Evolutionary conservation across 306 rosid species (phyloP), one percentile per base, ranked within the genome.

Genomic region (Rosa rugosa): DNA sequence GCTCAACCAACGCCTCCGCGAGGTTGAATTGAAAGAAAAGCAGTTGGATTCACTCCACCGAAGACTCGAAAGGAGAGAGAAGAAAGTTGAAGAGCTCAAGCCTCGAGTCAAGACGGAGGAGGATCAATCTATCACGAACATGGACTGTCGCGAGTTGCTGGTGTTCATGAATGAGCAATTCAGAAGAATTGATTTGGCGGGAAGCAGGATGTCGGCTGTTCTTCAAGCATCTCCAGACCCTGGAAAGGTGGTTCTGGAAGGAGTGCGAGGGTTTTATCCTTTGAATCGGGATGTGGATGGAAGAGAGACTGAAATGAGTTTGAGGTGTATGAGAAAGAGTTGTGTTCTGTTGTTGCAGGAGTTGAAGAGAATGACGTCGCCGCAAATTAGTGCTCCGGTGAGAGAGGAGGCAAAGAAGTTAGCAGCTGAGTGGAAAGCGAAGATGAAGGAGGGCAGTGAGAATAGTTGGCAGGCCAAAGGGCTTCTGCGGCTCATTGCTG

Each of bases 371-470:
- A 49, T 70, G n/a, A n/a, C n/a, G 64, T 79, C 93, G 20, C 83
- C 86, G 1, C 65, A 71, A 13, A 84, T 85, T 73, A 47, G 66
- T 23, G 67, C 75, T 75, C 80, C 71, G 66, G 84, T 81, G 72
- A 83, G 77, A 75, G 82, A 69, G 79, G 85, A 81, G 75, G 87
- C 88, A 77, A 44, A 62, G 62, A 78, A 71, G 79, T 71, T 87
- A 62, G 90, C 89, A 2, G 75, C n/a, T 59, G 77, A 77, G 44
- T 89, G 92, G 92, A 83, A 80, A 57, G 83, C 51, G 42, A 83
- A 62, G 77, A 70, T 85, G 83, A 68, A 51, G 11, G 34, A 18
- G 25, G 49, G 45, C 1, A 6, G 50, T 25, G 82, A 79, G 13
- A 71, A 81, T 53, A 20, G 62, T 36, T 27, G 27, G 27, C 1